Evolutionary conservation across 192 early-diverging fungal species (phyloP).

Genomic region (Chytriomyces confervae): DNA sequence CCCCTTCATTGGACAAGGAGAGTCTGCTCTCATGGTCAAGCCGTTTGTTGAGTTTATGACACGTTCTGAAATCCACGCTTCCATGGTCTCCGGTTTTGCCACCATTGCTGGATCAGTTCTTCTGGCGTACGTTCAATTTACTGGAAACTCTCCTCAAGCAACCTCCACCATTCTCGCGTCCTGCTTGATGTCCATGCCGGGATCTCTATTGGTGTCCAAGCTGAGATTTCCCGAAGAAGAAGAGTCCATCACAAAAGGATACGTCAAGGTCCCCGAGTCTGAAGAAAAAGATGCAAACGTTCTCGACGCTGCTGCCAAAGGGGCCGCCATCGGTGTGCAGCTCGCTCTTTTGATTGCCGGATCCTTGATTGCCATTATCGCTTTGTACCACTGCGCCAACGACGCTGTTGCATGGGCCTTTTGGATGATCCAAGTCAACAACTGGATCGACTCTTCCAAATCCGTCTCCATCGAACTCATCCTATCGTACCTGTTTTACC

Average conservation of each 20-base stretch:
- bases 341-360: slow-evolving; percentile 77
- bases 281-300: slow-evolving; percentile 73
- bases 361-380: slow-evolving; percentile 76
- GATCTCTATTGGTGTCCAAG: slow-evolving; percentile 83
- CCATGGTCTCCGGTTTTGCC: slow-evolving; percentile 89
- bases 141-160: slow-evolving; percentile 59
- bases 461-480: slow-evolving; percentile 70
- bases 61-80: slow-evolving; percentile 81
- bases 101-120: slow-evolving; percentile 82
- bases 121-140: slow-evolving; percentile 68
- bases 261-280: slow-evolving; percentile 61
- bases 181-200: slow-evolving; percentile 91
- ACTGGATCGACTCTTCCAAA: slow-evolving; percentile 63
- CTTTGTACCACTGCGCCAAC: slow-evolving; percentile 73
- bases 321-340: slow-evolving; percentile 80
- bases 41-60: slow-evolving; percentile 87
- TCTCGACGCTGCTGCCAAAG: slow-evolving; percentile 82
- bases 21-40: slow-evolving; percentile 80
- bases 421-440: slow-evolving; percentile 52
- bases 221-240: slow-evolving; percentile 85
- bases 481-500: slow-evolving; percentile 78
- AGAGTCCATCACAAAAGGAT: slow-evolving; percentile 80
- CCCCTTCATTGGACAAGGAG: slow-evolving; percentile 83
- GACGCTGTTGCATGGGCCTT: slow-evolving; percentile 73
- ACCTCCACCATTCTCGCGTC: slow-evolving; percentile 74